Evolutionary conservation across 139 green algal genomes (phyloP), one percentile per base, ranked within the genome.

Genomic region (Ettlia oleoabundans): DNA sequence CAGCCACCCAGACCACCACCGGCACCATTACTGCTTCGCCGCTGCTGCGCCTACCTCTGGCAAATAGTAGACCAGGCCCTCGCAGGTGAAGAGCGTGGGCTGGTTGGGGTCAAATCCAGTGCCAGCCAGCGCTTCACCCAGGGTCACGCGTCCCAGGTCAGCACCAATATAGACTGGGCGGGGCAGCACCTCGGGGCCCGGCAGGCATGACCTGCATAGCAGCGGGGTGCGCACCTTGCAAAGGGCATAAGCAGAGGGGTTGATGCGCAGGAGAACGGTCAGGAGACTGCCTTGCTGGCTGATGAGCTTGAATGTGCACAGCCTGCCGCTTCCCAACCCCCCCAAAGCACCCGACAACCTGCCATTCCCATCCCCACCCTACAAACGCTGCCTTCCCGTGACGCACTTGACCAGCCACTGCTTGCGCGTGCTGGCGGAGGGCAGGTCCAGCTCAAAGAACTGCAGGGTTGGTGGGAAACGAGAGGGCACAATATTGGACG

Each of bases 61-160:
- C 37, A 95, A 82, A 80, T 95, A 95, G 88, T 95, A 95, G 38
- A 93, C 74, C 5, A 95, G 87, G 24, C 81, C 89, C 76, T 94
- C 90, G 38, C 92, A 88, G n/a, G 88, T 92, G 82, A 92, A 92
- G n/a, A 93, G 53, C 1, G 90, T 90, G 19, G 65, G 81, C 71
- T 80, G 71, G 32, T 33, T 67, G 24, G 84, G 37, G 81, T 95
- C 84, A 82, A 92, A 95, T 74, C 78, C 80, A 32, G 74, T 92
- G 53, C 55, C 32, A 6, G 32, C 38, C 61, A 95, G 88, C 24
- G 91, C 91, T 7, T 82, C 35, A 28, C 69, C 65, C 78, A 95
- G 86, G 3, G 68, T 82, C 10, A 88, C 75, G 3, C 74, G 33
- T 15, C 81, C 80, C 55, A 95, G 85, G 78, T 95, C 91, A 24